Conservation (phyloP, 2,329 filamentous ascomycete species). For the Cytospora piceae region DNA sequence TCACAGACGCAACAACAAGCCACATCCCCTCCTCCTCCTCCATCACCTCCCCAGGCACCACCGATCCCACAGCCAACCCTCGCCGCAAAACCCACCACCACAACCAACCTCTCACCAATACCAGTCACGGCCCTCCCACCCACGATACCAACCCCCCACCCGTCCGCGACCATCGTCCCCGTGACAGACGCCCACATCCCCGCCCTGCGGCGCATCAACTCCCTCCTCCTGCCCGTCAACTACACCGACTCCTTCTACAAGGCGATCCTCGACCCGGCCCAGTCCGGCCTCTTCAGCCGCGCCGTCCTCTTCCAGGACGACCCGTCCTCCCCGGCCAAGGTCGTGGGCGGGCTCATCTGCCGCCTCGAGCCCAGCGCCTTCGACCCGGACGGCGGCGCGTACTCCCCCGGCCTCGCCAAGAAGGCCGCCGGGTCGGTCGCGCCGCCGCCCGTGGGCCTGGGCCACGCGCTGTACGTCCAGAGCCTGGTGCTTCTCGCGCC, state of each 20-base stretch:
- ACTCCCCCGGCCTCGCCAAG: conserved; percentile 23
- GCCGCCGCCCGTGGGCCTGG: conserved; percentile 29
- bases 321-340: conserved; percentile 45
- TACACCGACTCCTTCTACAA: conserved; percentile 69
- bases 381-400: conserved; percentile 32
- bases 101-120: conserved; percentile 30
- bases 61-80: conserved; percentile 27
- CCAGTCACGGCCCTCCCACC: conserved; percentile 38
- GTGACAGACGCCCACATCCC: conserved; percentile 57
- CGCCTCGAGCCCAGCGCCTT: conserved; percentile 59
- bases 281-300: conserved; percentile 60
- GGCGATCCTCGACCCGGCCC: conserved; percentile 53
- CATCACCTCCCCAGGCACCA: conserved; percentile 31
- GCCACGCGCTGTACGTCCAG: conserved; percentile 64
- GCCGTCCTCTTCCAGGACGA: conserved; percentile 61
- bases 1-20: conserved; percentile 34
- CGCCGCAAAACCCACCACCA: conserved; percentile 24
- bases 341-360: conserved; percentile 66
- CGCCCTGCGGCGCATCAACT: conserved; percentile 66
- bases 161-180: conserved; percentile 56
- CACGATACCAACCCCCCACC: conserved; percentile 44
- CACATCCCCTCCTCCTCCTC: conserved; percentile 32
- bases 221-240: conserved; percentile 64
- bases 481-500: conserved; percentile 66
- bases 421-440: conserved; percentile 14